Percentiles rank a stretch among this genome's conserved stretches.
Evolutionary conservation across 1,284 basidiomycete species (phyloP).

Genomic region (Chondrostereum purpureum): DNA sequence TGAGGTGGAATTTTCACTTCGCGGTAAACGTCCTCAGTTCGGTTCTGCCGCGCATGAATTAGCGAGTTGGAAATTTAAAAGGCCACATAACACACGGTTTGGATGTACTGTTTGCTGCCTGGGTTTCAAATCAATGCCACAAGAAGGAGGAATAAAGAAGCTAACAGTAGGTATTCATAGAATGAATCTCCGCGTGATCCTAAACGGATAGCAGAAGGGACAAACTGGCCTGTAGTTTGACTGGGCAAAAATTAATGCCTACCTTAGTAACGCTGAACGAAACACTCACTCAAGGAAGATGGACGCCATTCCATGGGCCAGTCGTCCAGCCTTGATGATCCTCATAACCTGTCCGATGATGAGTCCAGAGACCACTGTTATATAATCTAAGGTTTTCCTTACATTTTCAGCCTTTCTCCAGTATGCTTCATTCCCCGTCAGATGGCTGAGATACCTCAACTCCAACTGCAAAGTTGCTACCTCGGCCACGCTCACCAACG

Average conservation of each 20-base stretch:
- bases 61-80: neutral
- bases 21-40: conserved; percentile 74
- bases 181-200: conserved; percentile 93
- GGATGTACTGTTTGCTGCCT: conserved; percentile 73
- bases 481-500: conserved; percentile 78
- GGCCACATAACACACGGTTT: conserved; percentile 47
- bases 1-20: conserved; percentile 41
- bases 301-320: conserved; percentile 71
- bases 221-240: conserved; percentile 55
- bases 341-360: conserved; percentile 19
- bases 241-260: neutral
- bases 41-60: conserved; percentile 41
- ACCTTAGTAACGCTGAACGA: neutral
- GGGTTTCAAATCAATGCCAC: conserved; percentile 6
- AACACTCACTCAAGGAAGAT: conserved; percentile 73
- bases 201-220: conserved; percentile 75
- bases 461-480: conserved; percentile 83
- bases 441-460: conserved; percentile 80
- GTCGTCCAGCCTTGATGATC: conserved; percentile 29
- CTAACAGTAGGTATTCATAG: conserved; percentile 87
- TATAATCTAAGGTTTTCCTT: neutral
- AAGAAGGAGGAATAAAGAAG: conserved; percentile 5
- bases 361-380: neutral
- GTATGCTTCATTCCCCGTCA: conserved; percentile 73
- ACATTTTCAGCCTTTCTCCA: conserved; percentile 82